Evolutionary conservation across 108 stramenopile species (phyloP).

Genomic region (Thalassiosira profunda): DNA sequence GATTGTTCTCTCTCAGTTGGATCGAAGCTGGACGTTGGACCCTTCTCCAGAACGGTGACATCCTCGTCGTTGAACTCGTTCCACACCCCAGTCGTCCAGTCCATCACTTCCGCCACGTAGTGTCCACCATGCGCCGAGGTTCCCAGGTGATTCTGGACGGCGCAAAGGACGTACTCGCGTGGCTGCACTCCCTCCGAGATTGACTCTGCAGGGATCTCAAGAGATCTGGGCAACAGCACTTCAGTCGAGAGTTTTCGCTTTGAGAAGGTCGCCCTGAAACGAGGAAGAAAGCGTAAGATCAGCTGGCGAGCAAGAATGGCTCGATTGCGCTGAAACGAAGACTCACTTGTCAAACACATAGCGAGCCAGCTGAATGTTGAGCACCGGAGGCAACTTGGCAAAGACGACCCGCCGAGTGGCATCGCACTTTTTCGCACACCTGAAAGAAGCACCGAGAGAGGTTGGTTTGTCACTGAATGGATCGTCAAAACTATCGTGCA

Average conservation of each 20-base stretch:
- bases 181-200: not conserved
- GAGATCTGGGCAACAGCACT: slow-evolving; percentile 60
- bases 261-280: slow-evolving; percentile 28
- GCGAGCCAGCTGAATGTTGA: slow-evolving; percentile 85
- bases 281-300: not conserved
- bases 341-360: slow-evolving; percentile 75
- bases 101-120: slow-evolving; percentile 87
- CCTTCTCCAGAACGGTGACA: slow-evolving; percentile 61
- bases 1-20: slow-evolving; percentile 19
- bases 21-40: slow-evolving; percentile 62
- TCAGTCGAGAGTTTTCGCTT: slow-evolving; percentile 81
- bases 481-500: not conserved
- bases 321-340: not conserved
- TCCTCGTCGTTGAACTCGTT: slow-evolving; percentile 89
- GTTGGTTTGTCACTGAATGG: not conserved
- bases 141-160: slow-evolving; percentile 86
- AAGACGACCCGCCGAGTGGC: slow-evolving; percentile 58
- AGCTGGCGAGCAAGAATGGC: not conserved
- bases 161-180: slow-evolving; percentile 63
- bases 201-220: slow-evolving; percentile 42
- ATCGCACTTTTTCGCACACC: slow-evolving; percentile 69
- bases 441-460: not conserved
- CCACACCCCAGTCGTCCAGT: slow-evolving; percentile 88
- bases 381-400: slow-evolving; percentile 70
- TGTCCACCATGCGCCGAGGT: slow-evolving; percentile 86